Conservation (phyloP, 257 asterid species). For the Lycium barbarum region DNA sequence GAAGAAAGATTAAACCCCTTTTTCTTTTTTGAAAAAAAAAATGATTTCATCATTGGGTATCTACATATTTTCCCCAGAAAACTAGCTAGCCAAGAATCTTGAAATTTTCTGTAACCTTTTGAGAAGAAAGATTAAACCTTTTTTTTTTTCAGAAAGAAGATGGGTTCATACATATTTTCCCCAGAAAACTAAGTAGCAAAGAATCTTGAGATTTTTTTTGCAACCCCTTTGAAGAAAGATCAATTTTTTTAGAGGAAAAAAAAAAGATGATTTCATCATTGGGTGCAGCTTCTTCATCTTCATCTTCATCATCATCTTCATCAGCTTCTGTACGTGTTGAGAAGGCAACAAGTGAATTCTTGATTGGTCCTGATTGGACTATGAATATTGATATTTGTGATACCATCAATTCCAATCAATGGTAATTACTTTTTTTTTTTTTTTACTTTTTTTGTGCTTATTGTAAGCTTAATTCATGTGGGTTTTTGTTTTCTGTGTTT, state of each 20-base stretch:
- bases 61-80: no score
- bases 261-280: constrained; percentile 42
- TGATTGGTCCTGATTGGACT: constrained; percentile 97
- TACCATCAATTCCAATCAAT: constrained; percentile 54
- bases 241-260: not conserved
- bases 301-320: constrained; percentile 51
- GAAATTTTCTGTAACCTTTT: no score
- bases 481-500: no score
- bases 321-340: constrained; percentile 79
- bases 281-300: constrained; percentile 33
- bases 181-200: not conserved
- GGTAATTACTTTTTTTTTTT: constrained; percentile 10
- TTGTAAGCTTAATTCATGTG: no score
- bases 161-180: not conserved
- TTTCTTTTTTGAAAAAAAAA: not conserved
- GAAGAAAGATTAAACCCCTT: no score
- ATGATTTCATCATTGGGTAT: constrained; percentile 18
- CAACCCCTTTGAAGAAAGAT: no score
- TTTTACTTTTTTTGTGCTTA: not conserved
- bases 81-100: no score
- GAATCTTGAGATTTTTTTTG: no score
- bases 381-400: constrained; percentile 92
- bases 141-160: no score
- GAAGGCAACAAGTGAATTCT: constrained; percentile 97
- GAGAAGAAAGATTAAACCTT: no score